phyloP scores from a whole-genome alignment of 441 rosid species.

The Populus hybrid region DNA sequence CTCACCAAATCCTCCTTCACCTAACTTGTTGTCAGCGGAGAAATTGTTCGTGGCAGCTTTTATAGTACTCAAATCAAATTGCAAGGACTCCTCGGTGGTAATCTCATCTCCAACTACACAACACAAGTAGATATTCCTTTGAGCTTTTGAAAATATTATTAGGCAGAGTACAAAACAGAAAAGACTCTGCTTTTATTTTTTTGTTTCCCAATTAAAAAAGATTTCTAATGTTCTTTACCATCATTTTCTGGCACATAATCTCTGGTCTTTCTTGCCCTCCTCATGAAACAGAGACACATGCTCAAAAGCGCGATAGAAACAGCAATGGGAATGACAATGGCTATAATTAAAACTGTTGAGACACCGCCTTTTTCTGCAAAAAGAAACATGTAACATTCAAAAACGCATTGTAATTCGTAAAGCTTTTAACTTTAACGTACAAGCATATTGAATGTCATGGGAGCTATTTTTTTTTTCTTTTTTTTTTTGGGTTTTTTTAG shows the following conservation, averaged over 20 bases:
- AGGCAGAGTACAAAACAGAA: neutral
- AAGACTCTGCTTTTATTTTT: too few species aligned
- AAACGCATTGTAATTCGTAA: too few species aligned
- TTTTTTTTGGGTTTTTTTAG: too few species aligned
- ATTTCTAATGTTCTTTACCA: slow-evolving; percentile 18
- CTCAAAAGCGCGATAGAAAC: slow-evolving; percentile 18
- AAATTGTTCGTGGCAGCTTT: slow-evolving; percentile 54
- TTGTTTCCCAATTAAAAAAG: too few species aligned
- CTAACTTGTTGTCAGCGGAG: slow-evolving; percentile 44
- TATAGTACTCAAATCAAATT: slow-evolving; percentile 42
- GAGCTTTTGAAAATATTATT: neutral
- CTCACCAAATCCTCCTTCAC: slow-evolving; percentile 82
- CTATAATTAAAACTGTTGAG: slow-evolving; percentile 8
- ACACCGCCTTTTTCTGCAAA: slow-evolving; percentile 17
- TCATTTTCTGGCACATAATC: slow-evolving; percentile 8
- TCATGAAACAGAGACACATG: slow-evolving; percentile 18
- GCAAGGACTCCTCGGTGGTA: slow-evolving; percentile 35
- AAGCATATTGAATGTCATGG: too few species aligned
- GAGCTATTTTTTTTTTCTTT: too few species aligned
- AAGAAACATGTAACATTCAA: neutral
- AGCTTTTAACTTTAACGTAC: neutral
- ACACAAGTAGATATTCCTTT: neutral
- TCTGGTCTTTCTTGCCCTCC: slow-evolving; percentile 18
- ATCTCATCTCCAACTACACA: slow-evolving; percentile 29
- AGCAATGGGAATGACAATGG: slow-evolving; percentile 20